Evolutionary conservation across 2,329 filamentous ascomycete species (phyloP).

Genomic region (Botryotinia calthae): DNA sequence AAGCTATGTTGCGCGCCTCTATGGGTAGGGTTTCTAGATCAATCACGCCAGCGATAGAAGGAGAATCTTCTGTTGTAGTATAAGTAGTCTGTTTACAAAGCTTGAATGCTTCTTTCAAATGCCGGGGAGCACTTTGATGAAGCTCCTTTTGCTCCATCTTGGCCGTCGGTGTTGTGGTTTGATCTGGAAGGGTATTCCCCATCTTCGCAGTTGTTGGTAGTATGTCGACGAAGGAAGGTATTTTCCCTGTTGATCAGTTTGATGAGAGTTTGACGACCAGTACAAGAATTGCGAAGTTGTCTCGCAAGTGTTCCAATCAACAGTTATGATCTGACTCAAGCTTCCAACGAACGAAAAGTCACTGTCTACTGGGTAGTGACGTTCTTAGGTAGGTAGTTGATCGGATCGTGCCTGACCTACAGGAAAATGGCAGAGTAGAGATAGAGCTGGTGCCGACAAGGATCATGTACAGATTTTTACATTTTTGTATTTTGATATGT

Average conservation of each 20-base stretch:
- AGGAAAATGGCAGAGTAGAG: not conserved
- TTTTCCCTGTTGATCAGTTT: not conserved
- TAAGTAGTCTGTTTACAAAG: constrained; percentile 41
- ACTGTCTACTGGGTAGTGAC: not conserved
- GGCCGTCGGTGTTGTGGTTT: not conserved
- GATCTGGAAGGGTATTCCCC: not conserved
- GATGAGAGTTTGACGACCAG: not conserved
- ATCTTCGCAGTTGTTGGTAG: not conserved
- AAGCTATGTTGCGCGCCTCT: not conserved
- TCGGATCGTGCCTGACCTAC: not conserved
- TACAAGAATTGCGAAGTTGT: not conserved
- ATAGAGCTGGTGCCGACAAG: not conserved
- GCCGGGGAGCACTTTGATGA: constrained; percentile 71
- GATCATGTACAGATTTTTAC: not conserved
- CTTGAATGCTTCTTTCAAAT: constrained; percentile 73
- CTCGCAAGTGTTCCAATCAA: not conserved
- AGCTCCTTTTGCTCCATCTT: constrained; percentile 56
- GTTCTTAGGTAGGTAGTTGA: not conserved
- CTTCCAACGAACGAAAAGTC: not conserved
- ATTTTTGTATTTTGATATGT: not conserved
- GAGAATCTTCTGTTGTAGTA: not conserved
- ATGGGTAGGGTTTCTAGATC: not conserved
- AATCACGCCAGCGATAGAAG: not conserved
- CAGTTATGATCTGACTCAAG: not conserved
- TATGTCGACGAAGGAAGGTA: not conserved